phyloP scores from a whole-genome alignment of 768 basidiomycete genomes.

The Trametes maxima region DNA sequence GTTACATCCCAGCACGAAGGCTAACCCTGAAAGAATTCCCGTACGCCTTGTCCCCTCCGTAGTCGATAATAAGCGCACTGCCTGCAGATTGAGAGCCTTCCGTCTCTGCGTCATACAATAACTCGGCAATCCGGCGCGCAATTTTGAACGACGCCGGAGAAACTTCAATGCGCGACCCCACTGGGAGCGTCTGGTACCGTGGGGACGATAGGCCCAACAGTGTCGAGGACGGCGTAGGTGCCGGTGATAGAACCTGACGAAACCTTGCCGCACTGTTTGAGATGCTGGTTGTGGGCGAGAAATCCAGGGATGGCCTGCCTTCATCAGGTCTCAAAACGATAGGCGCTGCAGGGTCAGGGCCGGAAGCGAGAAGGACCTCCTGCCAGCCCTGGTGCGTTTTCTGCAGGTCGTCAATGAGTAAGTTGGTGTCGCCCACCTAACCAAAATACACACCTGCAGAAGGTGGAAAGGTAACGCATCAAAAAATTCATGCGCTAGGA shows the following conservation, averaged over 20 bases:
- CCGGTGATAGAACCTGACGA: conserved; percentile 65
- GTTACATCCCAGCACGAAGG: not conserved
- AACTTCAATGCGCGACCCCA: conserved; percentile 80
- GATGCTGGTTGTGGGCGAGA: conserved; percentile 15
- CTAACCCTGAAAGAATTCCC: conserved; percentile 81
- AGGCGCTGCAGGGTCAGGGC: conserved; percentile 42
- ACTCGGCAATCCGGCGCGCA: conserved; percentile 65
- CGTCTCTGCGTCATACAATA: conserved; percentile 42
- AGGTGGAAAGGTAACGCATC: conserved; percentile 94
- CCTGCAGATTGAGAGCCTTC: conserved; percentile 43
- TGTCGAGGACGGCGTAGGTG: conserved; percentile 53
- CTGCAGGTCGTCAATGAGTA: conserved; percentile 39
- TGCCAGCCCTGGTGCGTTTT: conserved; percentile 82
- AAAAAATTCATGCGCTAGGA: conserved; percentile 97
- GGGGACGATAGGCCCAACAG: conserved; percentile 66
- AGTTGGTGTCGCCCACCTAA: not conserved
- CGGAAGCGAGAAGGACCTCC: conserved; percentile 72
- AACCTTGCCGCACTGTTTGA: conserved; percentile 38
- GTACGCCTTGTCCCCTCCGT: conserved; percentile 73
- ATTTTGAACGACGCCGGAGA: conserved; percentile 70
- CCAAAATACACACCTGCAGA: conserved; percentile 60
- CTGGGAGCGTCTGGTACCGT: conserved; percentile 67
- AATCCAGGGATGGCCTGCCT: conserved; percentile 20
- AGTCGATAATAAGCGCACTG: conserved; percentile 84
- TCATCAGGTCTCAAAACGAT: conserved; percentile 28